A percentile compares a stretch with the other conserved stretches of the same genome.
phyloP scores from a whole-genome alignment of 1,284 basidiomycete species.

The Golubevia sp. region DNA sequence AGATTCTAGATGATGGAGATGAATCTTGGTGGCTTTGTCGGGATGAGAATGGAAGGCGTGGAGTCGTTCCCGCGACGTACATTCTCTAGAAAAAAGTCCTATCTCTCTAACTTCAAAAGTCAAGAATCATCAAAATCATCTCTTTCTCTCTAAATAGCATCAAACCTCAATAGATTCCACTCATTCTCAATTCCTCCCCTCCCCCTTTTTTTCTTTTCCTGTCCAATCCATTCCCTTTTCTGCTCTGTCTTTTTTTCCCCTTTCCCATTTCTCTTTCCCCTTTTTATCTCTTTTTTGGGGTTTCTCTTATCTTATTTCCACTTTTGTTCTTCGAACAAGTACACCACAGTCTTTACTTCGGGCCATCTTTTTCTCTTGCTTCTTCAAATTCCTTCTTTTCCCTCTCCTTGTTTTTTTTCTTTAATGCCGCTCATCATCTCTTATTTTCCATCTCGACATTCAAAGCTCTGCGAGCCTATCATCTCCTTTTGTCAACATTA shows the following conservation, averaged over 20 bases:
- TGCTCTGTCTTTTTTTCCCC: not conserved
- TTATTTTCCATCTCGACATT: not conserved
- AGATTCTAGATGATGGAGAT: slow-evolving; percentile 46
- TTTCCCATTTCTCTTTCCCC: not conserved
- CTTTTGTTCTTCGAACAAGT: not conserved
- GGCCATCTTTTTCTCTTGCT: too few relatives aligned
- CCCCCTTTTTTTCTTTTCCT: not conserved
- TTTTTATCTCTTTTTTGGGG: not conserved
- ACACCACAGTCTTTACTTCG: not conserved
- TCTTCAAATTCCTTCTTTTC: too few relatives aligned
- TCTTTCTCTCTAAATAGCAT: too few relatives aligned
- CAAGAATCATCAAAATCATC: too few relatives aligned
- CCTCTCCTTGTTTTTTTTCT: not conserved
- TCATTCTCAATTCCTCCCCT: not conserved
- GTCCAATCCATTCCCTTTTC: slow-evolving; percentile 2
- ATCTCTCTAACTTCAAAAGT: too few relatives aligned
- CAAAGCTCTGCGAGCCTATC: too few relatives aligned
- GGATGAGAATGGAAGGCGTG: slow-evolving; percentile 31
- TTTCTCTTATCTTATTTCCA: slow-evolving; percentile 1
- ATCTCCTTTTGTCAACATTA: not conserved
- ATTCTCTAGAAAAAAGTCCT: slow-evolving; percentile 22
- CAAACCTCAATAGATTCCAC: not conserved
- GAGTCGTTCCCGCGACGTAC: slow-evolving; percentile 48
- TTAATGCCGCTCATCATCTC: not conserved
- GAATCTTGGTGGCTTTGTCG: slow-evolving; percentile 49